phyloP scores from a whole-genome alignment of 2,329 filamentous ascomycete genomes.

The Alternaria angustiovoidea region DNA sequence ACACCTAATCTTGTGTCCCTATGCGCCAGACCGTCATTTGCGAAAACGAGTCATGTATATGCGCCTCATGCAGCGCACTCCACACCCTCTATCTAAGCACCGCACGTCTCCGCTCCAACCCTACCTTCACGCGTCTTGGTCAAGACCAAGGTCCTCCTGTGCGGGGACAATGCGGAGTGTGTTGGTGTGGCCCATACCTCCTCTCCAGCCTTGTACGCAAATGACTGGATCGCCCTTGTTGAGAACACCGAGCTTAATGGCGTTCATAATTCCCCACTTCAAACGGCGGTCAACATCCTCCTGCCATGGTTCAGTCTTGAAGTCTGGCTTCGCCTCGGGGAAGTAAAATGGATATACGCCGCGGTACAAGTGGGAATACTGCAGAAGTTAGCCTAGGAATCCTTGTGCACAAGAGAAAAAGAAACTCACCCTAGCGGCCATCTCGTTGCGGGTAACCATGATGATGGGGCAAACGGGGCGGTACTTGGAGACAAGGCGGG shows the following conservation, averaged over 20 bases:
- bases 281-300: constrained; percentile 97
- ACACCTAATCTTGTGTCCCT: constrained; percentile 29
- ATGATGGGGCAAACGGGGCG: constrained; percentile 98
- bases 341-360: constrained; percentile 98
- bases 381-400: constrained; percentile 24
- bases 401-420: background rate
- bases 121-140: constrained; percentile 53
- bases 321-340: constrained; percentile 92
- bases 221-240: constrained; percentile 77
- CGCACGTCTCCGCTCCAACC: constrained; percentile 12
- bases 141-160: constrained; percentile 59
- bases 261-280: constrained; percentile 93
- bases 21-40: constrained; percentile 34
- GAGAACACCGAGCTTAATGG: constrained; percentile 81
- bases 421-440: constrained; percentile 72
- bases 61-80: constrained; percentile 22
- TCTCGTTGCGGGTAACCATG: constrained; percentile 92
- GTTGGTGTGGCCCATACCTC: constrained; percentile 91
- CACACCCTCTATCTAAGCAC: constrained; percentile 27
- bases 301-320: constrained; percentile 92
- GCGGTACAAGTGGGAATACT: constrained; percentile 93
- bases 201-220: constrained; percentile 90
- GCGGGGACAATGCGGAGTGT: constrained; percentile 67
- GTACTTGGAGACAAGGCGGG: constrained; percentile 96
- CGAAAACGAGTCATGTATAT: constrained; percentile 36